These are phyloP conservation scores for Cicer judaicum DNA, from an alignment of 306 rosid species.

Conservation along the genomic window DNA sequence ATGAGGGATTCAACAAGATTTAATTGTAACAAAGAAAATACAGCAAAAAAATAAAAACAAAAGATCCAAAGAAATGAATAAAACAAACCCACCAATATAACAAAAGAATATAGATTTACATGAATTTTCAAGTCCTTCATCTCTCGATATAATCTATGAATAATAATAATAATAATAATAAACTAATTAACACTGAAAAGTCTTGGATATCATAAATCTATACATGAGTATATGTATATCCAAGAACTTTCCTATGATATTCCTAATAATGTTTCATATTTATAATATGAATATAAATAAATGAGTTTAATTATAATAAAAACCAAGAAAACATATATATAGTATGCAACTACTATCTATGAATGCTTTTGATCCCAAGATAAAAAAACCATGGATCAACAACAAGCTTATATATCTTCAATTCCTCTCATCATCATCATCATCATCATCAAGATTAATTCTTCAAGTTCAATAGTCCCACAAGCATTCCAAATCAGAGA, in stretches of 20 bases:
- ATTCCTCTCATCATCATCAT: not conserved
- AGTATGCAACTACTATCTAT: slow-evolving; percentile 37
- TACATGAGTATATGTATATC: slow-evolving; percentile 45
- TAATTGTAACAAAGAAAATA: slow-evolving; percentile 4
- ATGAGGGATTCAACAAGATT: slow-evolving; percentile 24
- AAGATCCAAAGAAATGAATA: slow-evolving; percentile 31
- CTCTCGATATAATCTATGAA: slow-evolving; percentile 45
- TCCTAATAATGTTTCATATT: slow-evolving; percentile 39
- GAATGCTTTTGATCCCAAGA: slow-evolving; percentile 48
- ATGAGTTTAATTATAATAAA: slow-evolving; percentile 25
- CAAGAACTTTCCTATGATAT: slow-evolving; percentile 48
- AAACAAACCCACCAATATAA: slow-evolving; percentile 54
- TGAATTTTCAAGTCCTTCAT: slow-evolving; percentile 47
- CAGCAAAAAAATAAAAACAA: not conserved
- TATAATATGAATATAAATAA: slow-evolving; percentile 33
- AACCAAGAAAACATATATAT: slow-evolving; percentile 14
- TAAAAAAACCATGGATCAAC: slow-evolving; percentile 45
- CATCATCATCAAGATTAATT: not conserved
- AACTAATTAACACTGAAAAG: slow-evolving; percentile 45
- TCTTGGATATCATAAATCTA: slow-evolving; percentile 54
- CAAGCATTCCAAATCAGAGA: slow-evolving; percentile 60
- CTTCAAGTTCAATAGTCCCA: slow-evolving; percentile 59
- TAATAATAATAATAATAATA: not conserved
- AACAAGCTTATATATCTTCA: slow-evolving; percentile 34
- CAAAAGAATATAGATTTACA: slow-evolving; percentile 61